phyloP scores from a whole-genome alignment of 2,329 filamentous ascomycete genomes.

The Trichoderma sp. region DNA sequence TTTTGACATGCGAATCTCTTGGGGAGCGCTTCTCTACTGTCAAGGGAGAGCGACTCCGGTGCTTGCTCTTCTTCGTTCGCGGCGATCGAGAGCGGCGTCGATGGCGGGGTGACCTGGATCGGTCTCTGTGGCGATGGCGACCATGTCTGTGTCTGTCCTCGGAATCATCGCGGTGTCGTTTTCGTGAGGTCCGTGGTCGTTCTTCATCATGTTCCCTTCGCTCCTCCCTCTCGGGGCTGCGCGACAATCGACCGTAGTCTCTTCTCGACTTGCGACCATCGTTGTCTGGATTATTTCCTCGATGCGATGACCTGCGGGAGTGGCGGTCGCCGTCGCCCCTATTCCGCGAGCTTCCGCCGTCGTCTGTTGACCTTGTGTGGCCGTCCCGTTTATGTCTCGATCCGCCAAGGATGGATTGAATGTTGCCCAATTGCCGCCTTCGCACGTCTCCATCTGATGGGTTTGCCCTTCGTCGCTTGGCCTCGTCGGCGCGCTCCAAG shows the following conservation, averaged over 20 bases:
- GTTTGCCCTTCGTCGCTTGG: slow-evolving; percentile 48
- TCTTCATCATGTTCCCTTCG: slow-evolving; percentile 29
- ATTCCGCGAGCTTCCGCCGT: slow-evolving; percentile 28
- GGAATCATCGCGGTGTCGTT: slow-evolving; percentile 11
- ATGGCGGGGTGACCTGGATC: slow-evolving; percentile 36
- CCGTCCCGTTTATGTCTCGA: slow-evolving; percentile 35
- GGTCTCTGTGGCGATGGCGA: slow-evolving; percentile 30
- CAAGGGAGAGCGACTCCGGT: slow-evolving; percentile 40
- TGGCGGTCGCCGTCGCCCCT: slow-evolving; percentile 8
- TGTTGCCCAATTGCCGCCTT: slow-evolving; percentile 61
- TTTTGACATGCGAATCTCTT: slow-evolving; percentile 13
- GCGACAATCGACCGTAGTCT: slow-evolving; percentile 36
- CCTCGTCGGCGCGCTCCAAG: slow-evolving; percentile 55
- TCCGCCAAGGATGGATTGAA: slow-evolving; percentile 59
- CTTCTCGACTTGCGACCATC: slow-evolving; percentile 21
- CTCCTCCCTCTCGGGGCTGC: slow-evolving; percentile 30
- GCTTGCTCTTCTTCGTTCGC: slow-evolving; percentile 36
- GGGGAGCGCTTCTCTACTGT: slow-evolving; percentile 17
- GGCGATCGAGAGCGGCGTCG: slow-evolving; percentile 40
- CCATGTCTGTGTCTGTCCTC: slow-evolving; percentile 14
- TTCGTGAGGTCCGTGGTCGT: slow-evolving; percentile 30
- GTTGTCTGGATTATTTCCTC: slow-evolving; percentile 29
- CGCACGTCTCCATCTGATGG: slow-evolving; percentile 56
- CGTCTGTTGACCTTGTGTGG: slow-evolving; percentile 32
- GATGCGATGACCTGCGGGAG: slow-evolving; percentile 24